phyloP scores from a whole-genome alignment of 2,329 filamentous ascomycete species.

The Cyphellophora attinorum region DNA sequence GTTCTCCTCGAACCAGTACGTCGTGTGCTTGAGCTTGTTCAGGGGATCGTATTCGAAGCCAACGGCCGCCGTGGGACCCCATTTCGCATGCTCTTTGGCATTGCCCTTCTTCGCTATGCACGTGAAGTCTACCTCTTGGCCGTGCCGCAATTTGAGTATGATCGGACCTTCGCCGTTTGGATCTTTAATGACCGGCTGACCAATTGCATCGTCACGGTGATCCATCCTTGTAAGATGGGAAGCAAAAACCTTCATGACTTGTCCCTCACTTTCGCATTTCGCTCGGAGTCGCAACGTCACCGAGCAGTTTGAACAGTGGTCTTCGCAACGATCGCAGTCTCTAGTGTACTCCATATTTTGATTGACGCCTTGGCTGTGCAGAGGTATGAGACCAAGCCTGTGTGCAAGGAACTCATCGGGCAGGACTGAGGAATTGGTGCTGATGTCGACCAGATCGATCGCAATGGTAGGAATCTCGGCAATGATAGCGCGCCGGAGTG shows the following conservation, averaged over 20 bases:
- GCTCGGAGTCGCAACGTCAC: slow-evolving; percentile 78
- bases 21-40: slow-evolving; percentile 86
- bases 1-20: slow-evolving; percentile 91
- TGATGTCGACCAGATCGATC: slow-evolving; percentile 88
- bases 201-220: slow-evolving; percentile 64
- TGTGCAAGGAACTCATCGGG: slow-evolving; percentile 95
- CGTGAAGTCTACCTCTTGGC: slow-evolving; percentile 79
- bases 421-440: slow-evolving; percentile 88
- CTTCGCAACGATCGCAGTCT: slow-evolving; percentile 84
- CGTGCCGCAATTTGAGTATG: slow-evolving; percentile 81
- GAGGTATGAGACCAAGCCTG: slow-evolving; percentile 78
- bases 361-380: slow-evolving; percentile 75
- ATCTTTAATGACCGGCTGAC: slow-evolving; percentile 75
- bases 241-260: slow-evolving; percentile 88
- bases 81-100: slow-evolving; percentile 97
- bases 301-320: slow-evolving; percentile 86
- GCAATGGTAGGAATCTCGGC: slow-evolving; percentile 91
- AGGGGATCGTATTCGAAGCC: slow-evolving; percentile 98
- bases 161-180: slow-evolving; percentile 70
- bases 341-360: slow-evolving; percentile 73
- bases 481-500: slow-evolving; percentile 79
- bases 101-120: slow-evolving; percentile 98
- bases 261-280: slow-evolving; percentile 53
- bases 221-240: slow-evolving; percentile 70
- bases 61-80: slow-evolving; percentile 84